A percentile compares a stretch with the other conserved stretches of the same genome.
These are phyloP conservation scores for Tetradesmus lagerheimii DNA, from an alignment of 139 green algal genomes.

Conservation along the genomic window DNA sequence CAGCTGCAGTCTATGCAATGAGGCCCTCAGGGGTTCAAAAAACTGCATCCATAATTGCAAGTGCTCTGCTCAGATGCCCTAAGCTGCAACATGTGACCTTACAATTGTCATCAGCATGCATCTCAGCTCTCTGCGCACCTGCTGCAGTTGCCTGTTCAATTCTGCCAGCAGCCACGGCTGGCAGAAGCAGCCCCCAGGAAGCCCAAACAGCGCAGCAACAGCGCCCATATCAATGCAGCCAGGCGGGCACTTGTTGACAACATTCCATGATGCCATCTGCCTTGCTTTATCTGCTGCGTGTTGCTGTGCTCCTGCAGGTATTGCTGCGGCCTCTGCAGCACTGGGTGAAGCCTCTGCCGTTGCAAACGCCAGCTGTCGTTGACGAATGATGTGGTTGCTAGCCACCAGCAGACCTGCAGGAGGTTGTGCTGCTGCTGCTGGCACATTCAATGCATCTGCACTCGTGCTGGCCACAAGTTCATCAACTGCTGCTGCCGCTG, in stretches of 20 bases:
- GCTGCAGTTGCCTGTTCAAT: background rate
- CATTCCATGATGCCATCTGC: background rate
- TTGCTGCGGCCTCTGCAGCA: background rate
- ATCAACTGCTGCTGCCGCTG: background rate
- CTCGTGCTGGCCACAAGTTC: too few species aligned
- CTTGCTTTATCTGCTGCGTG: background rate
- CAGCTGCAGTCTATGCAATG: too few species aligned
- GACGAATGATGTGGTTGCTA: too few species aligned
- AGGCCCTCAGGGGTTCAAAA: too few species aligned
- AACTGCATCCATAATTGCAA: too few species aligned
- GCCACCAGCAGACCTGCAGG: too few species aligned
- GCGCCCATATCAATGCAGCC: constrained; percentile 14
- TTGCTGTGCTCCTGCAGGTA: background rate
- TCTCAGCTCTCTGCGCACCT: background rate
- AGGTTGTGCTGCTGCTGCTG: background rate
- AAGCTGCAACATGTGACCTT: too few species aligned
- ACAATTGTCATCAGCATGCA: too few species aligned
- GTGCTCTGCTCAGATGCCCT: too few species aligned
- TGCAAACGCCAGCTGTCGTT: too few species aligned
- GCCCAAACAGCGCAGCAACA: background rate
- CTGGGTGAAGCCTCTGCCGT: too few species aligned
- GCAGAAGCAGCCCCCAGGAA: constrained; percentile 8
- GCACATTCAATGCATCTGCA: too few species aligned
- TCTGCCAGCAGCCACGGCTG: background rate
- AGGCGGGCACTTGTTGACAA: background rate